Evolutionary conservation across 495 filamentous ascomycete genomes (phyloP).

Genomic region (Endocarpon pusillum): DNA sequence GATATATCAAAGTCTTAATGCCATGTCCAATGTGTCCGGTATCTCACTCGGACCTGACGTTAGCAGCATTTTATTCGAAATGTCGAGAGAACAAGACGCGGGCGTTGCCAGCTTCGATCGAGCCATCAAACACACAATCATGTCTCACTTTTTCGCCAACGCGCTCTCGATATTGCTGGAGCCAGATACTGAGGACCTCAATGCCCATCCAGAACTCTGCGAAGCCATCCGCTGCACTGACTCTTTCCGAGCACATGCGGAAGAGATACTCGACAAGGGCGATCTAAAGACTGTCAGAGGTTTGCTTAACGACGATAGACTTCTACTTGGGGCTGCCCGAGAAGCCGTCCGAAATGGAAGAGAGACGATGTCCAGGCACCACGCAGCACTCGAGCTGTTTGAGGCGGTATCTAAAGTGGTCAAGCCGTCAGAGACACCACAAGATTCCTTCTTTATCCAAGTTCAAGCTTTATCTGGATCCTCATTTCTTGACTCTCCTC

Average conservation of each 20-base stretch:
- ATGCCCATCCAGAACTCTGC: constrained; percentile 35
- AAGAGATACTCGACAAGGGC: constrained; percentile 22
- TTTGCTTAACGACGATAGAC: constrained; percentile 35
- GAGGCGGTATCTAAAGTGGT: no score
- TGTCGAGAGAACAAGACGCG: constrained; percentile 72
- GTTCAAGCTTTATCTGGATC: no score
- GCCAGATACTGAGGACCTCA: constrained; percentile 13
- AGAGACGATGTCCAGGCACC: constrained; percentile 4
- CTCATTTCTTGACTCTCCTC: no score
- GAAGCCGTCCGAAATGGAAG: constrained; percentile 19
- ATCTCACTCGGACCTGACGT: constrained; percentile 55
- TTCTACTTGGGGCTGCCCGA: constrained; percentile 21
- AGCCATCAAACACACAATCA: constrained; percentile 82
- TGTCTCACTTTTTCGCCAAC: constrained; percentile 93
- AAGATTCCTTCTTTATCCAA: no score
- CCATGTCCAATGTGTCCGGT: constrained; percentile 28
- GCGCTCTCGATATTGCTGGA: constrained; percentile 52
- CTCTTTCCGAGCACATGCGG: constrained; percentile 52
- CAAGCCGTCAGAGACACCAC: no score
- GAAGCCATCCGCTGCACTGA: constrained; percentile 62
- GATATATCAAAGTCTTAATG: constrained; percentile 55
- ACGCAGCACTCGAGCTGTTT: background rate
- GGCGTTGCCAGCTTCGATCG: constrained; percentile 66
- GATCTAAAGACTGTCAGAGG: constrained; percentile 21
- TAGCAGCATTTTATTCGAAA: constrained; percentile 47